Evolutionary conservation across 345 rosid species (phyloP).

Genomic region (Moricandia moricandioides): DNA sequence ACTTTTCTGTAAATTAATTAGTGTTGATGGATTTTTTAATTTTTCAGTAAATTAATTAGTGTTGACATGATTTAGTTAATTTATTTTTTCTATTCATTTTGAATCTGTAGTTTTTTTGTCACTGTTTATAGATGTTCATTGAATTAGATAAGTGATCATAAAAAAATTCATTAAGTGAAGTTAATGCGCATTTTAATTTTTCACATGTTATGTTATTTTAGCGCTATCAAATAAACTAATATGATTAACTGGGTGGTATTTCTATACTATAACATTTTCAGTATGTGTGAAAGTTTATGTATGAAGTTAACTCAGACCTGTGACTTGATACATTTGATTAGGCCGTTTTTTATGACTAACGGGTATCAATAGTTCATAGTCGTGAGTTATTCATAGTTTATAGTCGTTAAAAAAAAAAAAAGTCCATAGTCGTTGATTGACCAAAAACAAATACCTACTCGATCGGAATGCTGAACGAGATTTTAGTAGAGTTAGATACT

Average conservation of each 20-base stretch:
- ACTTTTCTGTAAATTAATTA: background rate
- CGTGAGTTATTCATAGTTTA: no score
- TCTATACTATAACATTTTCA: background rate
- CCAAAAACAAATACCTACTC: background rate
- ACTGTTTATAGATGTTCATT: background rate
- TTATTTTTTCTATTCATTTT: background rate
- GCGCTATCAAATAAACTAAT: background rate
- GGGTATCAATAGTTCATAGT: background rate
- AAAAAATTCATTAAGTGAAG: background rate
- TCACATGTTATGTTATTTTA: background rate
- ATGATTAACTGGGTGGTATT: background rate
- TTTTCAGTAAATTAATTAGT: no score
- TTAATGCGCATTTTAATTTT: background rate
- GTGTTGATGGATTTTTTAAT: background rate
- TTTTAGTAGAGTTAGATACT: background rate
- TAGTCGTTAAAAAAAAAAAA: background rate
- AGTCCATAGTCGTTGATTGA: background rate
- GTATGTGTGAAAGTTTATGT: background rate
- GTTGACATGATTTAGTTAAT: background rate
- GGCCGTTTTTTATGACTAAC: background rate
- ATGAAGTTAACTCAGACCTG: background rate
- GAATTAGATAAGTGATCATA: background rate
- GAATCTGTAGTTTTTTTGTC: background rate
- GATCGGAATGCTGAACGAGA: background rate
- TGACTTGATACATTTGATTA: background rate